Conservation (phyloP, 1,284 basidiomycete genomes). For the Cyathus pygmaeus region DNA sequence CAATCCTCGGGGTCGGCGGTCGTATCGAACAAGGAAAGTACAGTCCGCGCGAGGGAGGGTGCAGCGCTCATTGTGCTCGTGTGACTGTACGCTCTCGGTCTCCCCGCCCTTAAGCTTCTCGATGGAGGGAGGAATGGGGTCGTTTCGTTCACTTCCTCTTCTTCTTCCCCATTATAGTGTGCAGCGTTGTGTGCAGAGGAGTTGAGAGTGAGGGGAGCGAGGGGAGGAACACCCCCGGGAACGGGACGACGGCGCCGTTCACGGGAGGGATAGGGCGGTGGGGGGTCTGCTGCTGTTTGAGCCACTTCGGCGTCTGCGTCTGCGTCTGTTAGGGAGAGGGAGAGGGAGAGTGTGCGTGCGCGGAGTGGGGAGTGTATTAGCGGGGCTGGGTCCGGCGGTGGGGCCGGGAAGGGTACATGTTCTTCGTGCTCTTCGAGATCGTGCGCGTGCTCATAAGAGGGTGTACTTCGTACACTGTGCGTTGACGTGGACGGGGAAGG, state of each 20-base stretch:
- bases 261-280: constrained; percentile 72
- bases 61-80: constrained; percentile 62
- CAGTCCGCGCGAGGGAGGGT: constrained; percentile 72
- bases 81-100: constrained; percentile 64
- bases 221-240: constrained; percentile 8
- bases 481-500: too few species aligned
- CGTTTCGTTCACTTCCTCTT: constrained; percentile 32
- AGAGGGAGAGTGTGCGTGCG: not conserved
- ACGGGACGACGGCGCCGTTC: constrained; percentile 54
- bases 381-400: not conserved
- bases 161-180: too few species aligned
- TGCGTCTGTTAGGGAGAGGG: not conserved
- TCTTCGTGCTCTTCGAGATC: too few species aligned
- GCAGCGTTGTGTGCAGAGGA: constrained; percentile 12
- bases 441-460: too few species aligned
- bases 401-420: not conserved
- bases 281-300: constrained; percentile 56
- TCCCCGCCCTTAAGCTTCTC: constrained; percentile 21
- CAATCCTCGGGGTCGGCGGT: constrained; percentile 28
- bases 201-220: not conserved
- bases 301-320: not conserved
- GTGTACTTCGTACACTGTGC: too few species aligned
- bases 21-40: constrained; percentile 67
- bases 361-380: not conserved
- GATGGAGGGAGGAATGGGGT: constrained; percentile 38